Conservation (phyloP, 1,284 basidiomycete species). For the Gomphus bonarii region DNA sequence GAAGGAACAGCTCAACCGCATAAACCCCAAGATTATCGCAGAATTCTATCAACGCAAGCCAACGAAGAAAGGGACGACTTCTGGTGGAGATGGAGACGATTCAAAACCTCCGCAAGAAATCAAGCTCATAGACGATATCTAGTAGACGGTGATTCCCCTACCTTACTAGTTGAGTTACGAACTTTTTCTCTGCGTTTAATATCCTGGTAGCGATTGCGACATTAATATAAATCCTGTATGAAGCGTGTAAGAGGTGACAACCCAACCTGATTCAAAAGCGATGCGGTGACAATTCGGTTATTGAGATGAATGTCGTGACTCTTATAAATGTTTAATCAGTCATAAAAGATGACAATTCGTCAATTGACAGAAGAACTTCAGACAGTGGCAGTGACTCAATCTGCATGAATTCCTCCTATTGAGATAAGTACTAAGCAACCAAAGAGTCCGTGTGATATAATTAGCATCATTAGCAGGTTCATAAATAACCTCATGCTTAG, state of each 20-base stretch:
- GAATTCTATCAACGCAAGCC: slow-evolving; percentile 80
- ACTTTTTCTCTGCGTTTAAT: neutral
- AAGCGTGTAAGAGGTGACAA: neutral
- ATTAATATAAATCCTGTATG: neutral
- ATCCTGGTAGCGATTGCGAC: neutral
- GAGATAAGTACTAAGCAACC: no score
- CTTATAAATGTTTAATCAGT: no score
- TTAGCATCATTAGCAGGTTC: no score
- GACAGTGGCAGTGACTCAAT: no score
- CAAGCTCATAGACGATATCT: slow-evolving; percentile 48
- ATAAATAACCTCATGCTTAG: no score
- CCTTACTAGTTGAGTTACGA: no score
- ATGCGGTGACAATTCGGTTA: no score
- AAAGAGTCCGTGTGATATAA: no score
- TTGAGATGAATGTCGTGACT: no score
- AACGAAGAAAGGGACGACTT: slow-evolving; percentile 46
- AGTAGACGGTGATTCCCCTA: neutral
- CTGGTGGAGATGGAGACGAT: slow-evolving; percentile 33
- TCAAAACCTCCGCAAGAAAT: slow-evolving; percentile 27
- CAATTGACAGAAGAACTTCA: no score
- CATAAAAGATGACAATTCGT: no score
- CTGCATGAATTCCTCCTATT: no score
- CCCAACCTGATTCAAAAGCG: neutral
- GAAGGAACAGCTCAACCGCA: slow-evolving; percentile 95
- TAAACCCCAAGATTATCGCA: slow-evolving; percentile 83